Evolutionary conservation across 768 basidiomycete species (phyloP), one percentile per base, ranked within the genome.

Genomic region (Agaricus blazei): DNA sequence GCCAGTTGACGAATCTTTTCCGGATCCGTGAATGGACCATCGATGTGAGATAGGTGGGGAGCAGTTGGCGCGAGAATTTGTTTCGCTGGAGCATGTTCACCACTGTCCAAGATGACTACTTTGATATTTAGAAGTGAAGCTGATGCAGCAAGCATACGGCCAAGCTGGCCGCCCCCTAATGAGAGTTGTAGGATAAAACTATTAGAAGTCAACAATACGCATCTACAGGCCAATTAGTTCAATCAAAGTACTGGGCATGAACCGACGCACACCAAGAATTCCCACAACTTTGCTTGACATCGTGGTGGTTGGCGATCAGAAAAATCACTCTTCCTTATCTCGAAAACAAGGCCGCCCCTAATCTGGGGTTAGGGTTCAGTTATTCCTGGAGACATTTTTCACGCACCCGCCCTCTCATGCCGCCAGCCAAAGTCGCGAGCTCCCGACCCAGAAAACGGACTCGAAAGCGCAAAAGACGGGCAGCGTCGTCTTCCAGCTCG

Each of bases 161-260:
- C 96, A 26, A 99, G 83, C 71, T 98, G 96, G 59, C 96, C 95
- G 37, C 97, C 97, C 59, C 96, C 96, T 95, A 60, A 48, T 38
- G 44, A 66, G 66, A 63, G 58, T 58, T 52, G 42, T 56, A 59
- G 24, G 43, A 40, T 12, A 46, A 49, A 50, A 43, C 48, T 54
- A 41, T 28, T 55, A 42, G 49, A 46, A 29, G 44, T 34, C 47
- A 38, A 52, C 45, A 48, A 60, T 42, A 58, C 24, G 52, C 54
- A 55, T 54, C 55, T 51, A 47, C 45, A 34, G 1, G 5, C 11
- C 34, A 47, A 53, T 43, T 49, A 14, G 4, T 41, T 52, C 26
- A 54, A 59, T 51, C 58, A 43, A 37, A 45, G 36, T 29, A 44
- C 28, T 8, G 38, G 42, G 45, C 40, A 3, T 11, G 7, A 9